These are phyloP conservation scores for Exophiala mesophila DNA, from an alignment of 2,329 filamentous ascomycete species.

Conservation along the genomic window DNA sequence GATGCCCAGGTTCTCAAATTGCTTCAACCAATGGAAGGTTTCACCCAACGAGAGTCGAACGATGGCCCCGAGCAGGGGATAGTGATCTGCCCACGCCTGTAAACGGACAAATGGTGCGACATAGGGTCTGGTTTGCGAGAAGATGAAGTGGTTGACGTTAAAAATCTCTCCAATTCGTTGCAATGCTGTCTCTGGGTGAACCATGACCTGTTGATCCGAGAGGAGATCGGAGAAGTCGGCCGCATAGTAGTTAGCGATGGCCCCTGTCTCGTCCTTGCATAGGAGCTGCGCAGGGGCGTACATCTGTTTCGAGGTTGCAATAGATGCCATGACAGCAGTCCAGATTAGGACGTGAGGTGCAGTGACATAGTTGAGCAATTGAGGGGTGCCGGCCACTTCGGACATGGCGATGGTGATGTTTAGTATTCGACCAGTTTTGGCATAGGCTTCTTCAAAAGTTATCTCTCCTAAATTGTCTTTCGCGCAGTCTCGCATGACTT, in stretches of 20 bases:
- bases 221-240: slow-evolving; percentile 42
- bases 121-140: slow-evolving; percentile 96
- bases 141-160: slow-evolving; percentile 97
- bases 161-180: slow-evolving; percentile 88
- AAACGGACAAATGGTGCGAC: slow-evolving; percentile 78
- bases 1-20: slow-evolving; percentile 71
- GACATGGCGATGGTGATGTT: slow-evolving; percentile 92
- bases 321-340: slow-evolving; percentile 87
- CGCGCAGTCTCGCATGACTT: slow-evolving; percentile 76
- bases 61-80: slow-evolving; percentile 69
- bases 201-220: slow-evolving; percentile 63
- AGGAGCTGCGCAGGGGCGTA: slow-evolving; percentile 75
- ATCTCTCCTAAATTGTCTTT: slow-evolving; percentile 74
- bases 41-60: slow-evolving; percentile 40
- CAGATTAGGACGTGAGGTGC: slow-evolving; percentile 92
- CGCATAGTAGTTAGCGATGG: slow-evolving; percentile 46
- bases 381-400: slow-evolving; percentile 73
- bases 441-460: slow-evolving; percentile 94
- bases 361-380: slow-evolving; percentile 86
- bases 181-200: slow-evolving; percentile 91
- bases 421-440: slow-evolving; percentile 82
- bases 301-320: slow-evolving; percentile 69
- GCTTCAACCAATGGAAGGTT: slow-evolving; percentile 65
- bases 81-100: slow-evolving; percentile 59
- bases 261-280: slow-evolving; percentile 70